Percentiles rank a stretch among this genome's conserved stretches.
phyloP scores from a whole-genome alignment of 164 flowering plant species.

The Aristolochia contorta region DNA sequence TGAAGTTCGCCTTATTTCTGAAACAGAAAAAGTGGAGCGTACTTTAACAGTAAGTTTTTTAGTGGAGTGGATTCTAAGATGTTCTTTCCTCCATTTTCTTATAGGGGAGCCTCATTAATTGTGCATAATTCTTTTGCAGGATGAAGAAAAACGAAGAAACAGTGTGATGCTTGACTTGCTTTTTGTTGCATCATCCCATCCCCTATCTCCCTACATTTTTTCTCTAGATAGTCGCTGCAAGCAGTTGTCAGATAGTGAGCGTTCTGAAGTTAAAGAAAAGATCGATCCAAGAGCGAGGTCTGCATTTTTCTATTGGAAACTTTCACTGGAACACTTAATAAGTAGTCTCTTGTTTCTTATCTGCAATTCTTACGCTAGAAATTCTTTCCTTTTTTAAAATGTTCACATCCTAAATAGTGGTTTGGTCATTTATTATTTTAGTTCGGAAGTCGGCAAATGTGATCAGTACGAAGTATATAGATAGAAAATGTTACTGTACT shows the following conservation, averaged over 20 bases:
- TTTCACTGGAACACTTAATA: not conserved
- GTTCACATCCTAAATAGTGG: no score
- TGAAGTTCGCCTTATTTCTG: conserved; percentile 77
- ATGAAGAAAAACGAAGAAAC: conserved; percentile 82
- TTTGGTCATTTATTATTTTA: no score
- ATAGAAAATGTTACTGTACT: no score
- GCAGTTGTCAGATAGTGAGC: conserved; percentile 47
- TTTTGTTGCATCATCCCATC: conserved; percentile 64
- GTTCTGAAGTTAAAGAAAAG: conserved; percentile 45
- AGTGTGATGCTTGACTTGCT: conserved; percentile 84
- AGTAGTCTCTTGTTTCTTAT: not conserved
- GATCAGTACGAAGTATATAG: no score
- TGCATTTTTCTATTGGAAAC: conserved; percentile 10
- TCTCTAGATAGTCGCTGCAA: conserved; percentile 70
- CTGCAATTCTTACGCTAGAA: not conserved
- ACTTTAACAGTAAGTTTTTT: conserved; percentile 59
- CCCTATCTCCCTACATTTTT: conserved; percentile 72
- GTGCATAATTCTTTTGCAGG: conserved; percentile 28
- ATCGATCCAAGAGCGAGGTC: conserved; percentile 76
- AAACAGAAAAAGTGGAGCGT: conserved; percentile 64
- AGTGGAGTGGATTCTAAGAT: not conserved
- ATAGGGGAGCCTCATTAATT: not conserved
- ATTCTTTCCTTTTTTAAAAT: not conserved
- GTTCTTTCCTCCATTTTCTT: not conserved
- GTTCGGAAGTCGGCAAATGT: no score